Evolutionary conservation across 257 asterid species (phyloP).

Genomic region (Scutellaria baicalensis): DNA sequence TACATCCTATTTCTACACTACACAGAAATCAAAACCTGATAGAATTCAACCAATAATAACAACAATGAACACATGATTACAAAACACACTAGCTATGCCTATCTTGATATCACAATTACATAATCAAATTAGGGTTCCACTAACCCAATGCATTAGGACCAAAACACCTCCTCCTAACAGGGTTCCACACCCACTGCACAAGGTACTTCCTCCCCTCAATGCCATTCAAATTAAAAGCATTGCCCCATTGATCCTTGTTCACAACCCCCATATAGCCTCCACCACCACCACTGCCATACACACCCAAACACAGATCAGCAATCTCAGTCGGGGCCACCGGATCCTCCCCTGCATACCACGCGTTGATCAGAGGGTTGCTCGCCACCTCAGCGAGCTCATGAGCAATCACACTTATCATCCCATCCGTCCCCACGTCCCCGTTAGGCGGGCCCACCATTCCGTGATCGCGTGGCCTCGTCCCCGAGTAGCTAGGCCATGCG

Average conservation of each 20-base stretch:
- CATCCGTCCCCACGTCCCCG: slow-evolving; percentile 58
- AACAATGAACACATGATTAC: too few species aligned
- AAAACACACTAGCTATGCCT: too few species aligned
- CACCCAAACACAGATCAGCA: slow-evolving; percentile 63
- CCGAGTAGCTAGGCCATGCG: slow-evolving; percentile 46
- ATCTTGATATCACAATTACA: too few species aligned
- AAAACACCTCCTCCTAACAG: slow-evolving; percentile 43
- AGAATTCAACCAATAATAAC: too few species aligned
- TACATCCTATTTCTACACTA: too few species aligned
- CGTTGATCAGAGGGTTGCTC: slow-evolving; percentile 61
- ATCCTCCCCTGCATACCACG: slow-evolving; percentile 76
- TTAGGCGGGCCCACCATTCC: slow-evolving; percentile 53
- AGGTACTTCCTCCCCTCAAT: slow-evolving; percentile 62
- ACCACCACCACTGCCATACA: slow-evolving; percentile 74
- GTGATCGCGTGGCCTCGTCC: slow-evolving; percentile 1
- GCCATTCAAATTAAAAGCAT: slow-evolving; percentile 60
- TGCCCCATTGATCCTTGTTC: slow-evolving; percentile 44
- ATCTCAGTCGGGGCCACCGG: slow-evolving; percentile 69
- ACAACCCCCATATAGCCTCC: slow-evolving; percentile 64
- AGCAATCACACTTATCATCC: slow-evolving; percentile 83
- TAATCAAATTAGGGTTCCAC: not conserved
- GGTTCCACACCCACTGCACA: slow-evolving; percentile 88
- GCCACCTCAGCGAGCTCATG: slow-evolving; percentile 78
- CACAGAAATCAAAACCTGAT: too few species aligned
- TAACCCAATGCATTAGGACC: slow-evolving; percentile 74